Conservation (phyloP, 164 flowering plant genomes). For the Aristolochia fimbriata region DNA sequence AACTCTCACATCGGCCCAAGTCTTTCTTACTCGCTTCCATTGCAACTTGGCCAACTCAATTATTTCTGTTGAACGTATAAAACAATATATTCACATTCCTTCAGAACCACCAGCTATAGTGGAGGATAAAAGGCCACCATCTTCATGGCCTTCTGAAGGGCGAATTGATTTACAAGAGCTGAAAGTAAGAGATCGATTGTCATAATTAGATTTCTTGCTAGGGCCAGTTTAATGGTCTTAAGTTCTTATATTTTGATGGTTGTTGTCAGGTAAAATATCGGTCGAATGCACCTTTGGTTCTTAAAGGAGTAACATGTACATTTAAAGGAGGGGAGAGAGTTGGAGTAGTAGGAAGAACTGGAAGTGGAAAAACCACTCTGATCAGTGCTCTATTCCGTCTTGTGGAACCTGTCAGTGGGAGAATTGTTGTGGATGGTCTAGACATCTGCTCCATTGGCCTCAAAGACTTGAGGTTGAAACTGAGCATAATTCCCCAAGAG, state of each 20-base stretch:
- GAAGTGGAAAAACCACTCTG: conserved; percentile 84
- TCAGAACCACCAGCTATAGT: conserved; percentile 69
- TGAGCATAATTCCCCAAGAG: conserved; percentile 89
- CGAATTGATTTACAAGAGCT: conserved; percentile 56
- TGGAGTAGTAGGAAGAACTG: conserved; percentile 91
- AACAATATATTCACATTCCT: conserved; percentile 71
- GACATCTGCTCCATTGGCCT: conserved; percentile 35
- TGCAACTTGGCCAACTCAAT: conserved; percentile 62
- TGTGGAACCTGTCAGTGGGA: conserved; percentile 69
- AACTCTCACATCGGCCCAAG: conserved; percentile 41
- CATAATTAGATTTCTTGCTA: not conserved
- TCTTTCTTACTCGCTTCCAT: conserved; percentile 53
- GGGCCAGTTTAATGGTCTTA: too few relatives aligned
- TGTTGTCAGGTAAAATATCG: conserved; percentile 60
- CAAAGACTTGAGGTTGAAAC: conserved; percentile 63
- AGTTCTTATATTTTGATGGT: too few relatives aligned
- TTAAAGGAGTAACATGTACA: conserved; percentile 75
- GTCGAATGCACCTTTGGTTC: conserved; percentile 69
- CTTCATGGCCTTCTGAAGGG: conserved; percentile 75
- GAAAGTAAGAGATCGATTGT: conserved; percentile 27
- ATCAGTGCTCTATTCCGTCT: conserved; percentile 76
- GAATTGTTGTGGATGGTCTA: conserved; percentile 31
- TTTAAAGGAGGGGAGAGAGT: conserved; percentile 65
- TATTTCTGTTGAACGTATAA: conserved; percentile 78
- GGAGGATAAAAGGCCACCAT: conserved; percentile 50